phyloP scores from a whole-genome alignment of 768 basidiomycete species.

The Boletus tylopilopsis region DNA sequence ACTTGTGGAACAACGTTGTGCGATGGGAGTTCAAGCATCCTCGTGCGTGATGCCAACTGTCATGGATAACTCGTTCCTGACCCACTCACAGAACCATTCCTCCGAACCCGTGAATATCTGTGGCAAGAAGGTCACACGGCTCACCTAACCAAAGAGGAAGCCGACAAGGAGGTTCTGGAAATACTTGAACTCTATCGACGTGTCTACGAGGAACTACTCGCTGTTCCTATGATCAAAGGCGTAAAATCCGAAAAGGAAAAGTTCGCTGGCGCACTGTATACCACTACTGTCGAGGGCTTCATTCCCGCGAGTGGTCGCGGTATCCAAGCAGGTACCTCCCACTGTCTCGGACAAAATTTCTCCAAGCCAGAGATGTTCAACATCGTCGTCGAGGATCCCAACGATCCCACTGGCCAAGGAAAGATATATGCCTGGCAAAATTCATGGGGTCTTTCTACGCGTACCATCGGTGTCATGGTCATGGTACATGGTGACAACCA shows the following conservation, averaged over 20 bases:
- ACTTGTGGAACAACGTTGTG: slow-evolving; percentile 99
- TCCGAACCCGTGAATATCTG: slow-evolving; percentile 98
- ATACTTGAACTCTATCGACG: slow-evolving; percentile 95
- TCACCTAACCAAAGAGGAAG: slow-evolving; percentile 82
- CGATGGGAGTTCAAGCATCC: slow-evolving; percentile 99
- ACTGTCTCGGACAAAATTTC: slow-evolving; percentile 98
- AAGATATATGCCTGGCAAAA: slow-evolving; percentile 96
- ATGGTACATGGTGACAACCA: slow-evolving; percentile 99
- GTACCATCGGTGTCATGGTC: slow-evolving; percentile 97
- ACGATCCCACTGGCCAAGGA: slow-evolving; percentile 56
- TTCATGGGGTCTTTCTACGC: slow-evolving; percentile 96
- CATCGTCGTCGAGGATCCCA: slow-evolving; percentile 94
- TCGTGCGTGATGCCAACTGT: slow-evolving; percentile 46
- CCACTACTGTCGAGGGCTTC: slow-evolving; percentile 97
- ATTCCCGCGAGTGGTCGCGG: slow-evolving; percentile 96
- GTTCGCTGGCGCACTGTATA: slow-evolving; percentile 97
- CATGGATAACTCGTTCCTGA: not conserved
- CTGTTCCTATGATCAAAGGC: slow-evolving; percentile 95
- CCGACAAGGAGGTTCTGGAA: slow-evolving; percentile 85
- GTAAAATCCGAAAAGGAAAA: slow-evolving; percentile 99
- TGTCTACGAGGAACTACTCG: slow-evolving; percentile 95
- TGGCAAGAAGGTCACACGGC: slow-evolving; percentile 99
- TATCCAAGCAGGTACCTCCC: slow-evolving; percentile 97
- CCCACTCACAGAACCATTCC: slow-evolving; percentile 79
- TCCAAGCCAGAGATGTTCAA: slow-evolving; percentile 96